A percentile compares a stretch with the other conserved stretches of the same genome.
These are phyloP conservation scores for Diplodia mutila DNA, from an alignment of 2,329 filamentous ascomycete species.

Conservation along the genomic window DNA sequence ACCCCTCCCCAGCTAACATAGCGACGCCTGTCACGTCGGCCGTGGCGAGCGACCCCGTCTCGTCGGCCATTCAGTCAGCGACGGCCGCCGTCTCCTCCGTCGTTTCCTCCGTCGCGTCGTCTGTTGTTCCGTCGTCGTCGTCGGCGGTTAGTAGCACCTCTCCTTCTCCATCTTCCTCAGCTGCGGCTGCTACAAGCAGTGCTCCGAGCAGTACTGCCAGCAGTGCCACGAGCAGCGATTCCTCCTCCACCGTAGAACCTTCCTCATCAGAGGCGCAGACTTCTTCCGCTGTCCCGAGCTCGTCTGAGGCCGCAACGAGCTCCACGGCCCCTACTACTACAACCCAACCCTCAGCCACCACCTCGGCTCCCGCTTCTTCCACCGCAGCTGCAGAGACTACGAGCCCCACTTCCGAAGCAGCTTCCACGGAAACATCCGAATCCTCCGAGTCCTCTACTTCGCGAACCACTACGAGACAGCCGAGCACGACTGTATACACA, in stretches of 20 bases:
- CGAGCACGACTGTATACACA: conserved; percentile 23
- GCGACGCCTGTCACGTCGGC: background rate
- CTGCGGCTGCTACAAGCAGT: background rate
- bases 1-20: background rate
- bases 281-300: conserved; percentile 7
- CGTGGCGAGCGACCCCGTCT: background rate
- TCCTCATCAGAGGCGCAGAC: conserved; percentile 23
- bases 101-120: conserved; percentile 14
- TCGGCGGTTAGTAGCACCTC: conserved; percentile 4
- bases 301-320: conserved; percentile 12
- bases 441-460: conserved; percentile 2
- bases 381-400: conserved; percentile 8
- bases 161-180: background rate
- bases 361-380: background rate
- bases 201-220: background rate
- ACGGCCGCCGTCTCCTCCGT: conserved; percentile 6
- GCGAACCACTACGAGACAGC: background rate
- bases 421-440: background rate
- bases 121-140: conserved; percentile 13
- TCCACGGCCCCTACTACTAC: conserved; percentile 8
- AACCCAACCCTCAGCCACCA: background rate
- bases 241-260: conserved; percentile 2
- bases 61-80: background rate
- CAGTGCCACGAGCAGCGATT: too few species aligned
- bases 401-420: background rate